Percentiles rank a stretch among this genome's conserved stretches.
phyloP scores from a whole-genome alignment of 208 protist genomes.

The Giardia duodenalis region DNA sequence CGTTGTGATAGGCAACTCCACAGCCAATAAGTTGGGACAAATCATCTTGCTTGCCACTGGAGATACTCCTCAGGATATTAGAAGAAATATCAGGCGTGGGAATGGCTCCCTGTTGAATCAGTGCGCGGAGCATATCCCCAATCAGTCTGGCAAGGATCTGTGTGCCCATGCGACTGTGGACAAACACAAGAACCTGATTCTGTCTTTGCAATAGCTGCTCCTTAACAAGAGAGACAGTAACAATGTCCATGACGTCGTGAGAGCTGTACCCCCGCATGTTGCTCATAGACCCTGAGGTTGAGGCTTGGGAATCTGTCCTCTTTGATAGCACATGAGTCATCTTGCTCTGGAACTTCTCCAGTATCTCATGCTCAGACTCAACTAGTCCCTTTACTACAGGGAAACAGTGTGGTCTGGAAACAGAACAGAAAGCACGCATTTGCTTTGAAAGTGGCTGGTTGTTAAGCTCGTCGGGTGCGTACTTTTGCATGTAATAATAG shows the following conservation, averaged over 20 bases:
- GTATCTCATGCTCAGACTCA: not conserved
- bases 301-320: not conserved
- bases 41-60: not conserved
- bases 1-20: slow-evolving; percentile 82
- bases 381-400: not conserved
- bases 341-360: not conserved
- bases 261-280: not conserved
- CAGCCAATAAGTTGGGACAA: slow-evolving; percentile 39
- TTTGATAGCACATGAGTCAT: not conserved
- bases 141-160: not conserved
- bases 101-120: not conserved
- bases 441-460: not conserved
- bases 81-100: not conserved
- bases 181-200: not conserved
- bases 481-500: not conserved
- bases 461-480: not conserved
- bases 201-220: not conserved
- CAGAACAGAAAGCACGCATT: not conserved
- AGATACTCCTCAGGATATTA: not conserved
- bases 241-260: not conserved
- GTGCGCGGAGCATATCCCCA: not conserved
- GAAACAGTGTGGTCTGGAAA: not conserved
- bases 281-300: not conserved
- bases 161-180: not conserved
- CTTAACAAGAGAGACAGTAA: not conserved